Conservation (phyloP, 352 stramenopile genomes). For the Thalassiosira livingstoniorum region DNA sequence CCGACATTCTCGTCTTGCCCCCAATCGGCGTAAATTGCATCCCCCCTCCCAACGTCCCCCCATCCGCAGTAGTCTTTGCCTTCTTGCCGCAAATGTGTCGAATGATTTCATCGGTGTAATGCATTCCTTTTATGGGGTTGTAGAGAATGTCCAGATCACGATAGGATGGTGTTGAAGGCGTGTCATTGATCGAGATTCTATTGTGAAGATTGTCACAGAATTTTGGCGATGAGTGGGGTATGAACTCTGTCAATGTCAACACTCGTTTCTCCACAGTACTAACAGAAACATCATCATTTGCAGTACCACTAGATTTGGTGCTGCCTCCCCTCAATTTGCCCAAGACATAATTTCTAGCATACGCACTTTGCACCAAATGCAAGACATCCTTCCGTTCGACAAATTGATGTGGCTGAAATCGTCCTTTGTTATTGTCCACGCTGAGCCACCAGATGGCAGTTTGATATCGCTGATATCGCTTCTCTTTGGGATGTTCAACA, state of each 20-base stretch:
- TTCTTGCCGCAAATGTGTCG: constrained; percentile 36
- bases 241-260: constrained; percentile 64
- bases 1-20: constrained; percentile 38
- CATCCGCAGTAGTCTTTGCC: constrained; percentile 6
- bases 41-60: background rate
- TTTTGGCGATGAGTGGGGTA: constrained; percentile 35
- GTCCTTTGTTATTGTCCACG: constrained; percentile 64
- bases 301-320: background rate
- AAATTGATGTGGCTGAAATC: constrained; percentile 39
- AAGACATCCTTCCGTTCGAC: constrained; percentile 48
- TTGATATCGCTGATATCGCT: constrained; percentile 36
- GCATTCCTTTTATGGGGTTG: constrained; percentile 65
- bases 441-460: constrained; percentile 65
- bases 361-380: constrained; percentile 64
- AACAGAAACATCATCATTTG: background rate
- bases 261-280: constrained; percentile 11
- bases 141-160: constrained; percentile 55
- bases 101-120: constrained; percentile 68
- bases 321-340: constrained; percentile 13
- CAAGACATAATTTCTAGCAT: constrained; percentile 54
- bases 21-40: constrained; percentile 60
- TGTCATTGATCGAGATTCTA: background rate
- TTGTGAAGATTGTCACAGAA: constrained; percentile 11
- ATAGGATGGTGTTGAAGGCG: too few relatives aligned
- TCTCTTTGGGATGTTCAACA: background rate